A percentile compares a stretch with the other conserved stretches of the same genome.
Conservation (phyloP, 1,139 yeast species). For the Torulaspora pretoriensis region DNA sequence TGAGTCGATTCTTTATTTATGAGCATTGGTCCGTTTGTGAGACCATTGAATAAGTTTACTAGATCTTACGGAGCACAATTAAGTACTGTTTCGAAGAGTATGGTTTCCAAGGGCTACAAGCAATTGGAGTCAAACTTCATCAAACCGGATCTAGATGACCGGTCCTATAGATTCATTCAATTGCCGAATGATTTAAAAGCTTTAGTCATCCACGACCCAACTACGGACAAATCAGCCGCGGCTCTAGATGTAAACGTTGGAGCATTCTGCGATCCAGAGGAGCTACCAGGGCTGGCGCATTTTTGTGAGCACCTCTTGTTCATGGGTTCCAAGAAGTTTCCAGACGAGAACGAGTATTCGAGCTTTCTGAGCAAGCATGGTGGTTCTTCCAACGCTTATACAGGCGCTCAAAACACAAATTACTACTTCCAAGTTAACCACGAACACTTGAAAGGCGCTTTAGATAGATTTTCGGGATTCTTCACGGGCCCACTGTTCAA, state of each 20-base stretch:
- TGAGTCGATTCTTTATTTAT: constrained; percentile 6
- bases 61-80: not conserved
- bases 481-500: constrained; percentile 82
- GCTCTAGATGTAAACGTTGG: constrained; percentile 91
- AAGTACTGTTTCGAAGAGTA: constrained; percentile 2
- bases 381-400: constrained; percentile 74
- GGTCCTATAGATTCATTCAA: constrained; percentile 63
- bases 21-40: constrained; percentile 7
- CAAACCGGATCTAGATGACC: constrained; percentile 70
- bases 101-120: constrained; percentile 13
- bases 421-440: constrained; percentile 82
- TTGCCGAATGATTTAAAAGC: constrained; percentile 69
- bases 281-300: constrained; percentile 85
- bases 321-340: constrained; percentile 95
- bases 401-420: constrained; percentile 85
- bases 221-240: constrained; percentile 90
- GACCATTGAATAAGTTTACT: not conserved
- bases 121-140: constrained; percentile 32
- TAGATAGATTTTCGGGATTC: constrained; percentile 90
- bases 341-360: constrained; percentile 83
- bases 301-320: constrained; percentile 93
- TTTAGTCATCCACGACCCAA: constrained; percentile 72
- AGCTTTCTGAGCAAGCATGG: constrained; percentile 70
- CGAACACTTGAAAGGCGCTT: constrained; percentile 74
- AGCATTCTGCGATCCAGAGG: constrained; percentile 71